Conservation (phyloP, 192 early-diverging fungal species). For the Podila horticola region DNA sequence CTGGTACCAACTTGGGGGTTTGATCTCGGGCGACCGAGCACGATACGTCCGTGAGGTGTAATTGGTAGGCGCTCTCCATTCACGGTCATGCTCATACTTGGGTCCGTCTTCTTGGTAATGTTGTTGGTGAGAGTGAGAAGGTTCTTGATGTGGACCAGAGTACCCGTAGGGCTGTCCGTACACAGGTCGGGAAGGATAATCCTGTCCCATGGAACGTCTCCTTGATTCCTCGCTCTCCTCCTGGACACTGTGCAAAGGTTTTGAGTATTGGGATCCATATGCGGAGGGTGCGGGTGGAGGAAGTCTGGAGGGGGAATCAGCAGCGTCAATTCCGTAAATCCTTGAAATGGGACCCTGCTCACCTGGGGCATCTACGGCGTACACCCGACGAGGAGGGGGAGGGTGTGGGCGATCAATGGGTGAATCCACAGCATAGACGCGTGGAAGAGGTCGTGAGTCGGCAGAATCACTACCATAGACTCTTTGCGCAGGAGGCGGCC, state of each 20-base stretch:
- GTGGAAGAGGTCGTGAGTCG: slow-evolving; percentile 2
- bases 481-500: slow-evolving; percentile 13
- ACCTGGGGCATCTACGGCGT: background rate
- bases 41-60: slow-evolving; percentile 21
- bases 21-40: slow-evolving; percentile 45
- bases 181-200: background rate
- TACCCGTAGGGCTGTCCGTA: slow-evolving; percentile 35
- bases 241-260: slow-evolving; percentile 13
- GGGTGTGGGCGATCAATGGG: slow-evolving; percentile 7
- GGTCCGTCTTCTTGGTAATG: background rate
- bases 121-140: background rate
- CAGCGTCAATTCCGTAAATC: slow-evolving; percentile 46
- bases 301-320: slow-evolving; percentile 19
- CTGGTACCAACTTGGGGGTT: slow-evolving; percentile 48
- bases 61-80: slow-evolving; percentile 1
- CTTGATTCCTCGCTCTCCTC: slow-evolving; percentile 25
- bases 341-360: slow-evolving; percentile 16
- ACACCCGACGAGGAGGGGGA: slow-evolving; percentile 20
- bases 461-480: slow-evolving; percentile 19
- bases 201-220: slow-evolving; percentile 11
- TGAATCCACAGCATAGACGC: background rate
- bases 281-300: slow-evolving; percentile 26
- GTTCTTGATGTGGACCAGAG: background rate
- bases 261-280: slow-evolving; percentile 37
- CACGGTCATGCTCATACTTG: background rate